Percentiles rank a stretch among this genome's conserved stretches.
Conservation (phyloP, 1,284 basidiomycete species). For the Irpex lacteus region DNA sequence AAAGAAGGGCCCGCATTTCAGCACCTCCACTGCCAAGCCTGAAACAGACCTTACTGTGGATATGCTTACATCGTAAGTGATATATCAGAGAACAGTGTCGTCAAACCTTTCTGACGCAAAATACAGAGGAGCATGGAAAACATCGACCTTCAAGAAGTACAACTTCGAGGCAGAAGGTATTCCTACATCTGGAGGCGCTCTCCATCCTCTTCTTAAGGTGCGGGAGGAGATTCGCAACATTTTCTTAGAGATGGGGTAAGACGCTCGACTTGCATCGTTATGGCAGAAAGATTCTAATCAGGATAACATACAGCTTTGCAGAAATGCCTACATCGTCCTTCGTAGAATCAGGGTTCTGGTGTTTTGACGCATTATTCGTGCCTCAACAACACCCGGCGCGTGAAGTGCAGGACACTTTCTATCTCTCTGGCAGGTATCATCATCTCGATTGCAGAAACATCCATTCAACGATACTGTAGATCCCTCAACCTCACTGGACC, state of each 20-base stretch:
- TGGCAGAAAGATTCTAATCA: not conserved
- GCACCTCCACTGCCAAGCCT: constrained; percentile 91
- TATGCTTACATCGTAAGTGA: constrained; percentile 83
- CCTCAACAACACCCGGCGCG: constrained; percentile 99
- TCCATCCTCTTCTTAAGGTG: constrained; percentile 97
- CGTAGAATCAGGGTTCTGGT: constrained; percentile 99
- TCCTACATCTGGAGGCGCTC: constrained; percentile 84
- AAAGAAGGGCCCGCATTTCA: constrained; percentile 84
- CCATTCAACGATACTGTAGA: constrained; percentile 46
- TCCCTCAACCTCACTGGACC: constrained; percentile 75
- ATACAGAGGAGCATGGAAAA: constrained; percentile 86
- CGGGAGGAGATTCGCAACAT: constrained; percentile 97
- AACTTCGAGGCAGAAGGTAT: constrained; percentile 98
- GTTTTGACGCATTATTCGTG: constrained; percentile 98
- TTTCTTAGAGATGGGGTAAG: constrained; percentile 98
- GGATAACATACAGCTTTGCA: constrained; percentile 61
- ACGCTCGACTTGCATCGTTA: not conserved
- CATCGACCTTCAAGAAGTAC: constrained; percentile 93
- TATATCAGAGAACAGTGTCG: constrained; percentile 5
- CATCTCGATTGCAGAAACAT: not conserved
- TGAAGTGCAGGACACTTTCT: constrained; percentile 99
- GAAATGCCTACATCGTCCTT: constrained; percentile 99
- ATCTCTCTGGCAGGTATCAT: constrained; percentile 69
- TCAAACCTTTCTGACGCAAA: not conserved
- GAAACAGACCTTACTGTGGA: constrained; percentile 98